A percentile compares a stretch with the other conserved stretches of the same genome.
Conservation (phyloP, 2,329 filamentous ascomycete species). For the Fusarium euwallaceae region DNA sequence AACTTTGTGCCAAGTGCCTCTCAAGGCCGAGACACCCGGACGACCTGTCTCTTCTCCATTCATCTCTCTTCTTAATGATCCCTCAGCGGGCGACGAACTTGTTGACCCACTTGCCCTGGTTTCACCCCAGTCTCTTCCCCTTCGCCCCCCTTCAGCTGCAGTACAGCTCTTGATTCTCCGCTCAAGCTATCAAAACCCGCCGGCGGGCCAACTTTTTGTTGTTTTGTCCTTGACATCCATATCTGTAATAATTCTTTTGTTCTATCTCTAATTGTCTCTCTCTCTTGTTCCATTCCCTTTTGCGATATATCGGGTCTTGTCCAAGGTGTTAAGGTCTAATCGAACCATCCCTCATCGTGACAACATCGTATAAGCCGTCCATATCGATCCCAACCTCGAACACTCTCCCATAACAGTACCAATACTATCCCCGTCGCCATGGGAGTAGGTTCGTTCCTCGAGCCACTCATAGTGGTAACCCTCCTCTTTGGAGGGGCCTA, state of each 20-base stretch:
- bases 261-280: background rate
- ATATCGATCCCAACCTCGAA: background rate
- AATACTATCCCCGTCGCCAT: conserved; percentile 42
- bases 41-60: background rate
- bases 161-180: background rate
- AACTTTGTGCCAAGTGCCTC: background rate
- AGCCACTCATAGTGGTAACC: conserved; percentile 58
- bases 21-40: background rate
- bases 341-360: background rate
- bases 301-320: background rate
- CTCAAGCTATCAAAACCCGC: conserved; percentile 25
- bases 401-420: background rate
- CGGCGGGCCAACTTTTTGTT: conserved; percentile 3
- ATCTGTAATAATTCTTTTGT: background rate
- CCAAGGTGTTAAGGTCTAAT: background rate
- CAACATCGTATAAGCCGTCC: background rate
- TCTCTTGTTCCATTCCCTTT: background rate
- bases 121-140: background rate
- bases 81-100: background rate
- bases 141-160: background rate
- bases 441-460: conserved; percentile 57
- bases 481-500: conserved; percentile 60
- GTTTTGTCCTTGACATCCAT: background rate
- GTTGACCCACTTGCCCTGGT: background rate
- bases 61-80: background rate